Base-by-base conservation (phyloP, 768 basidiomycete genomes). In the Tricholoma furcatifolium region DNA sequence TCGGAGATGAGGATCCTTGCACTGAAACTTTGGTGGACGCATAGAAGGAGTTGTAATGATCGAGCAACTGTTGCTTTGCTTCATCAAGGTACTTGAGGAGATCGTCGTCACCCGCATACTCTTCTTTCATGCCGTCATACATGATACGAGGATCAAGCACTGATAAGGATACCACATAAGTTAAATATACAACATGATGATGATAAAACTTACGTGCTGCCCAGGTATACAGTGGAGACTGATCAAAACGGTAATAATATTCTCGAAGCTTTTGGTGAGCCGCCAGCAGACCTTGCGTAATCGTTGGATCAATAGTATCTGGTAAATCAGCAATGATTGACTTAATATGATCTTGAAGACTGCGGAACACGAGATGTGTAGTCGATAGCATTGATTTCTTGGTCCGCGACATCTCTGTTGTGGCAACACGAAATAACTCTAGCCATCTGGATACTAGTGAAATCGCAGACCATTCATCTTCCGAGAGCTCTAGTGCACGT, bases 381-480 rank as follows among this genome's bases (percentile, higher is more conserved):
- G 64, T 65, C 3, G 67, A 73, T 0, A 73, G 54, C 61, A 67
- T 72, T 0, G 70, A 61, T 1, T 52, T 17, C 46, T 67, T 67
- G 0, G 69, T 73, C 11, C 58, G 21, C 0, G 70, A 73, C 71
- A 73, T 73, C 20, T 68, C 50, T 2, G 62, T 62, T n/a, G 67
- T 68, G 15, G 63, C 67, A 15, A 43, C 43, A 4, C 60, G 53
- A 35, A 64, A 70, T 0, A 44, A 51, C 23, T 56, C 23, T 0
- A 69, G 57, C 64, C 65, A 67, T 1, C 27, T 30, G 0, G 53
- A 21, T 10, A 63, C 60, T 27, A 54, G 34, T 2, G 17, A 12
- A 41, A 68, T 54, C 0, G 57, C 52, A 4, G 45, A 30, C 68
- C 67, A 69, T 18, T 68, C 64, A 0, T 51, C 31, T 0, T 42